Base-by-base conservation (phyloP, 2,329 filamentous ascomycete species). In the Alternaria dauci region DNA sequence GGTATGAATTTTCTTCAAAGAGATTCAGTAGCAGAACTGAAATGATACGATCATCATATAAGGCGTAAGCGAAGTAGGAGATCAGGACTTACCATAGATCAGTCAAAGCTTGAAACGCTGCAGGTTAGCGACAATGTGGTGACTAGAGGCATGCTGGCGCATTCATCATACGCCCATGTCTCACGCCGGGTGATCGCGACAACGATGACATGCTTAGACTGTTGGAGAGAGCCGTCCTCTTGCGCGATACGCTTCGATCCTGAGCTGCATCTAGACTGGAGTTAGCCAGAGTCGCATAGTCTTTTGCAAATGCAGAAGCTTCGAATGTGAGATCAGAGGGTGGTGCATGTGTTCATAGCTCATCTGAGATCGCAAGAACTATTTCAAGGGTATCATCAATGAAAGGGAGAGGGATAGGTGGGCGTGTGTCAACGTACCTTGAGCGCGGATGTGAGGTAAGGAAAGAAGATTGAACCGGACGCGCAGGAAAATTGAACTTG, bases 11-110 rank as follows among this genome's bases (percentile, higher is more conserved):
- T 76, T 86, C 85, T 83, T 85, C 85, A 86, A 84, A 74, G 69
- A 59, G 73, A 76, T 85, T 86, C 85, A 86, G 85, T 85, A 87
- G 85, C 85, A 87, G 85, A 87, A 87, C 85, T 87, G 85, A 83
- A 82, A 82, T 78, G 79, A 78, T 72, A 73, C 71, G 70, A 65
- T 74, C 76, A 78, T 78, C 76, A 78, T 75, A 23, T 68, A 62
- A 71, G 68, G 51, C 18, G 20, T 25, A 57, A 39, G 8, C 23
- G 38, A 25, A 41, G 20, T 36, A 34, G 25, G 9, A 44, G 25
- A 20, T 25, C 8, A 32, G 8, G 18, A 63, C 71, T 72, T 71
- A 74, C 68, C 34, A 44, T 8, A 36, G 20, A 16, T 51, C 7
- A 48, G 14, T 30, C 11, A 20, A 7, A 8, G 18, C 30, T 20